Evolutionary conservation across 805 yeast genomes (phyloP), one percentile per base, ranked within the genome.

Genomic region (Candida sakaeoensis): DNA sequence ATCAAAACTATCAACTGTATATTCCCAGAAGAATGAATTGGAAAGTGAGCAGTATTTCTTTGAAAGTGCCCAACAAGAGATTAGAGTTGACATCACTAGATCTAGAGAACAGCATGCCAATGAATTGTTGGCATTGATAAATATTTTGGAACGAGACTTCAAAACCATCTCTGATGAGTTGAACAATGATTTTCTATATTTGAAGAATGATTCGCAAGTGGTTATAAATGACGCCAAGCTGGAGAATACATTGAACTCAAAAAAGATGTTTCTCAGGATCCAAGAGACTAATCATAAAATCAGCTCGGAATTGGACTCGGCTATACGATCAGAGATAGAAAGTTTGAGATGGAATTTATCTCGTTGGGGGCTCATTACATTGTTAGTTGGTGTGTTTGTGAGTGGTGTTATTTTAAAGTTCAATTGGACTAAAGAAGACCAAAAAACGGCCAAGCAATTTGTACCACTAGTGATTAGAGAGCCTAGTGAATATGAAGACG

Each of bases 271-370:
- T 54, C 64, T 85, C 46, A 74, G 76, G 46, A 79, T 89, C 39
- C 95, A 87, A 54, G 95, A 85, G 53, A 73, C 91, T 33, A 81
- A 85, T 49, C 89, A 88, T 61, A 81, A 87, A 49, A 90, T 91
- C 43, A 78, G 85, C 17, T 85, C 93, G 4, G 85, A 85, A 49
- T 72, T 93, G 49, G 79, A 81, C 45, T 80, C 93, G 24, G 93
- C 86, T 6, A 75, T 89, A 56, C 79, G 87, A 54, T 82, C 93
- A 0, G 93, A 88, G 41, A 85, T 88, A 42, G 99, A 91, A 61
- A 79, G 82, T 43, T 70, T 91, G 45, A 72, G 98, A 51, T 91
- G 99, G 99, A 88, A 87, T 54, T 79, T 91, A 33, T 89, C 96
- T 1, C 72, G 96, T 41, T 77, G 93, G 57, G 97, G 97, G 8